Conservation (phyloP, 106 monocot genomes). For the Gastrodia elata region DNA sequence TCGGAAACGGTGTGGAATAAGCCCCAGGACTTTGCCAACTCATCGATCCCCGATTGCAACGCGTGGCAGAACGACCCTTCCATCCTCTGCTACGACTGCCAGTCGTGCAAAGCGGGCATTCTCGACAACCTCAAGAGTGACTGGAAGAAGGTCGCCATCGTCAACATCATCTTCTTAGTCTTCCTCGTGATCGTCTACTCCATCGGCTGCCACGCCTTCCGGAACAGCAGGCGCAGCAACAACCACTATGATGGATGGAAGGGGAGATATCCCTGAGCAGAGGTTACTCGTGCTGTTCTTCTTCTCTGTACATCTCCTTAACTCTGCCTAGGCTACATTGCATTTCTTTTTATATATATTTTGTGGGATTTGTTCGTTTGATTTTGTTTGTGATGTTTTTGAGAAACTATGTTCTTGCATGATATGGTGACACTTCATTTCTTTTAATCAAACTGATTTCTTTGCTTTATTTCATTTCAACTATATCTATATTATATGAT, state of each 20-base stretch:
- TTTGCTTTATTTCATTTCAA: too few relatives aligned
- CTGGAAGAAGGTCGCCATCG: conserved; percentile 64
- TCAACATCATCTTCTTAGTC: conserved; percentile 45
- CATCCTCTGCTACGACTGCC: conserved; percentile 41
- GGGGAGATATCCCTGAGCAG: conserved; percentile 15
- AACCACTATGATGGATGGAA: conserved; percentile 34
- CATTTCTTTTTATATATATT: too few relatives aligned
- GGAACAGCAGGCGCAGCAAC: conserved; percentile 45
- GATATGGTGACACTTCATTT: too few relatives aligned
- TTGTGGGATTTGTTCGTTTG: too few relatives aligned
- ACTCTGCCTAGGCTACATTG: too few relatives aligned
- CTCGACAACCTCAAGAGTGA: conserved; percentile 50
- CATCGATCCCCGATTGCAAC: conserved; percentile 26
- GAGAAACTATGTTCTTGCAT: too few relatives aligned
- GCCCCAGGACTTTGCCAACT: conserved; percentile 16
- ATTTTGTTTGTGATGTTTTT: too few relatives aligned
- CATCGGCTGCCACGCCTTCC: conserved; percentile 53
- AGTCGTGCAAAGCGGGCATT: conserved; percentile 53
- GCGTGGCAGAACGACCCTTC: conserved; percentile 40
- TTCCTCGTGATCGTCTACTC: conserved; percentile 55
- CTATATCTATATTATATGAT: too few relatives aligned
- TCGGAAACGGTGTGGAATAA: conserved; percentile 30
- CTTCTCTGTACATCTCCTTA: too few relatives aligned
- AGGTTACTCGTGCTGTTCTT: too few relatives aligned
- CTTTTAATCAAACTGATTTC: too few relatives aligned